Evolutionary conservation across 148 eudicot genomes (phyloP).

Genomic region (Rhododendron griersonianum): DNA sequence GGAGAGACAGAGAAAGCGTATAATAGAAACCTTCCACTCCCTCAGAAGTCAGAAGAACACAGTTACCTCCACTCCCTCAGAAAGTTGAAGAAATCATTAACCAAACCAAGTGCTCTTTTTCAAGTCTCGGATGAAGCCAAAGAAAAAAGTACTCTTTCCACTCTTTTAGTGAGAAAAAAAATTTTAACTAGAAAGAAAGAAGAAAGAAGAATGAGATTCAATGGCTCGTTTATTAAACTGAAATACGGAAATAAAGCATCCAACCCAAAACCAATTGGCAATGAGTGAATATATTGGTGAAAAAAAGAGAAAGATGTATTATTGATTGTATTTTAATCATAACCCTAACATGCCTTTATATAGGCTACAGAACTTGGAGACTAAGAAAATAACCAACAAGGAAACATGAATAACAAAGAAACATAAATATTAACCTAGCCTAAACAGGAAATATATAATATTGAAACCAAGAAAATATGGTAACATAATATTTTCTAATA

Average conservation of each 20-base stretch:
- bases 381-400: no score
- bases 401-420: no score
- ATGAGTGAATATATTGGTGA: neutral
- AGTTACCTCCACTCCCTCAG: neutral
- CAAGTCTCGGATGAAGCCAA: neutral
- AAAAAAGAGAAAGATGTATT: no score
- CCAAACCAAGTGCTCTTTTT: neutral
- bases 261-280: neutral
- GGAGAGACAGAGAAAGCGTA: no score
- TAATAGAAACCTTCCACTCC: no score
- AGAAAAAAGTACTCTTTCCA: neutral
- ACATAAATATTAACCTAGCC: no score
- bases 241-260: neutral
- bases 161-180: neutral
- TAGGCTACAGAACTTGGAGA: no score
- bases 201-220: neutral
- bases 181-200: neutral
- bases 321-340: no score
- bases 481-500: no score
- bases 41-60: neutral
- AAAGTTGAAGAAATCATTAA: neutral
- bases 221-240: neutral
- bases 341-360: no score
- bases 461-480: no score
- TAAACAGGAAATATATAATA: no score